Conservation (phyloP, 495 filamentous ascomycete genomes). For the Penicillium robsamsonii region DNA sequence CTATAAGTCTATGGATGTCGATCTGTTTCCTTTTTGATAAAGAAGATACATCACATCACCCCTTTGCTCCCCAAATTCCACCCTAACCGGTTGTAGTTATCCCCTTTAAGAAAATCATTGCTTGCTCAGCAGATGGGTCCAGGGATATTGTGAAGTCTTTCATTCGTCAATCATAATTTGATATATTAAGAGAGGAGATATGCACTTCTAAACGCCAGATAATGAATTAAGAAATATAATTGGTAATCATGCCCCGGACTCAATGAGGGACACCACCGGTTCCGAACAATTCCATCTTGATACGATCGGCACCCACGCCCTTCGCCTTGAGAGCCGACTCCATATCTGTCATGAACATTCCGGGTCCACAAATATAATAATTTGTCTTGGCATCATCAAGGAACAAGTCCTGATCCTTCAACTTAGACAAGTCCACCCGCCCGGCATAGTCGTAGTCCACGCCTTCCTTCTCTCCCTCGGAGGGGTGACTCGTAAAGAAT, state of each 20-base stretch:
- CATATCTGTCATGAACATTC: slow-evolving; percentile 61
- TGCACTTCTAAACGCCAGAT: slow-evolving; percentile 9
- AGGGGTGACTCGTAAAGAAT: slow-evolving; percentile 40
- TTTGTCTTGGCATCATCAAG: slow-evolving; percentile 51
- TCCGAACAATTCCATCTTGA: slow-evolving; percentile 67
- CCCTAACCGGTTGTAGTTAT: neutral
- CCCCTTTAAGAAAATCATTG: neutral
- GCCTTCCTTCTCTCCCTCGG: slow-evolving; percentile 48
- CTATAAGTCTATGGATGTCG: neutral
- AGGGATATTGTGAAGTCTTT: neutral
- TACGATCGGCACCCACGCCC: slow-evolving; percentile 54
- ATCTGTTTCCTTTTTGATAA: neutral
- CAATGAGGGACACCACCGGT: slow-evolving; percentile 49
- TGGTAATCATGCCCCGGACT: neutral
- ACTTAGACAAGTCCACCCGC: slow-evolving; percentile 53
- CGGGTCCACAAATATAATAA: slow-evolving; percentile 71
- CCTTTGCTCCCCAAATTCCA: neutral
- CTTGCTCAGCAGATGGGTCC: neutral
- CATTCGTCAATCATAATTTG: slow-evolving; percentile 8
- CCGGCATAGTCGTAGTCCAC: slow-evolving; percentile 55
- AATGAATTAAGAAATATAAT: neutral
- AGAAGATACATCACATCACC: no score
- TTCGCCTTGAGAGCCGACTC: slow-evolving; percentile 43
- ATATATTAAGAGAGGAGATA: slow-evolving; percentile 13
- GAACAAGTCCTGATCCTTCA: slow-evolving; percentile 54